phyloP scores from a whole-genome alignment of 2,329 filamentous ascomycete species.

The Fusarium sp. region DNA sequence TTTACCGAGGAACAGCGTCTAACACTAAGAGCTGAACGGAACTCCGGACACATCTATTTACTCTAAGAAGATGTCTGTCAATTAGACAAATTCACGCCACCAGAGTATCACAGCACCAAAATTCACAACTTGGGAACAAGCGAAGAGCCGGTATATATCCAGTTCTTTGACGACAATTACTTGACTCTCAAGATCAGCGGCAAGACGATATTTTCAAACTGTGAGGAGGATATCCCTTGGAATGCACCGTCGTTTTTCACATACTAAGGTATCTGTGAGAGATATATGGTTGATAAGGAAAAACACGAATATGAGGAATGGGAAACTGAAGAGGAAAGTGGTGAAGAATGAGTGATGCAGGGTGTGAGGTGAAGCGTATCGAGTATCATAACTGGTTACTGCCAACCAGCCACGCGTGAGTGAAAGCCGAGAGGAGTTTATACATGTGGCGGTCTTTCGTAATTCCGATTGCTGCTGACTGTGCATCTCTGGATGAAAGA shows the following conservation, averaged over 20 bases:
- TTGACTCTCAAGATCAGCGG: background rate
- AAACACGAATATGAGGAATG: fast-evolving
- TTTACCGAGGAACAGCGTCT: background rate
- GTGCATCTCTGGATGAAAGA: background rate
- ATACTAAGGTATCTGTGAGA: background rate
- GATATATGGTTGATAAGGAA: background rate
- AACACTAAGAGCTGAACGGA: background rate
- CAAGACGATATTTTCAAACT: background rate
- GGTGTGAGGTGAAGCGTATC: background rate
- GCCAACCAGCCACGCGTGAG: too few relatives aligned
- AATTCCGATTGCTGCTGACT: background rate
- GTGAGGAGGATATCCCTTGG: fast-evolving
- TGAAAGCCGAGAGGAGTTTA: fast-evolving
- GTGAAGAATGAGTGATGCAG: background rate
- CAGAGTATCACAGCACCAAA: background rate
- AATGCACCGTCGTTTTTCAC: background rate
- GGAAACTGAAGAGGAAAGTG: background rate
- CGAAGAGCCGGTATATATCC: fast-evolving
- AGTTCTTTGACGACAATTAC: background rate
- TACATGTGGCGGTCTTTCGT: background rate
- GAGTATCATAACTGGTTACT: too few relatives aligned
- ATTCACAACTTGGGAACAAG: fast-evolving
- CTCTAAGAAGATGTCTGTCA: background rate
- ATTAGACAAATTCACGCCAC: fast-evolving
- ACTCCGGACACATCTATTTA: background rate